These are phyloP conservation scores for Fusarium aywerte DNA, from an alignment of 2,329 filamentous ascomycete genomes.

Conservation along the genomic window DNA sequence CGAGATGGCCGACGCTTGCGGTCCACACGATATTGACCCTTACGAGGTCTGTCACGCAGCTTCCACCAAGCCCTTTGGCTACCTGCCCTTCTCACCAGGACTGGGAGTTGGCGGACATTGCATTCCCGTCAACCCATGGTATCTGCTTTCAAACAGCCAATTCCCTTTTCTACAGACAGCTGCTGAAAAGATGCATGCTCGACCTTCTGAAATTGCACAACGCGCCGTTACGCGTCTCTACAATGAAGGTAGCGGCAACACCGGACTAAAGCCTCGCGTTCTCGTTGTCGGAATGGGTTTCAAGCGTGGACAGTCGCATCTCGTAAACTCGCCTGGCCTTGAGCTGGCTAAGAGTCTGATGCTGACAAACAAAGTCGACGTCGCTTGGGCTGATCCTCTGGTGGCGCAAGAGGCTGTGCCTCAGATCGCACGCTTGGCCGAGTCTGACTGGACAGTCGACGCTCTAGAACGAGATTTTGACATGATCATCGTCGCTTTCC, in stretches of 20 bases:
- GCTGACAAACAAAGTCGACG: conserved; percentile 52
- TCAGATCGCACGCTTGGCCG: conserved; percentile 53
- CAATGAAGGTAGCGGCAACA: not conserved
- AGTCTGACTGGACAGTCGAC: conserved; percentile 53
- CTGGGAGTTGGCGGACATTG: conserved; percentile 66
- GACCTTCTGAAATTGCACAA: conserved; percentile 55
- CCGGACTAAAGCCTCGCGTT: conserved; percentile 45
- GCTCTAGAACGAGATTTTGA: conserved; percentile 54
- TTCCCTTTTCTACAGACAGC: conserved; percentile 60
- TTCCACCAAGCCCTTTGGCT: conserved; percentile 64
- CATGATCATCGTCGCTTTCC: conserved; percentile 57
- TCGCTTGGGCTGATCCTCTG: conserved; percentile 58
- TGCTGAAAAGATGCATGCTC: conserved; percentile 56
- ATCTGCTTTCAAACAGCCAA: conserved; percentile 59
- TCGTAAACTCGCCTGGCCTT: conserved; percentile 60
- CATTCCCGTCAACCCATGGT: conserved; percentile 66
- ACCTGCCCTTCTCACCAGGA: conserved; percentile 59
- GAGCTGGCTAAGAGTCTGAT: conserved; percentile 54
- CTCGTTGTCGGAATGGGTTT: conserved; percentile 62
- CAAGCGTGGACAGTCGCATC: conserved; percentile 60
- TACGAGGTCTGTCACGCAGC: conserved; percentile 63
- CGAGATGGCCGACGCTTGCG: conserved; percentile 66
- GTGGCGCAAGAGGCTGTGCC: conserved; percentile 56
- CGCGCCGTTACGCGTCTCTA: conserved; percentile 50
- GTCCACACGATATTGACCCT: conserved; percentile 57